Evolutionary conservation across 441 rosid genomes (phyloP), one percentile per base, ranked within the genome.

Genomic region (Manihot esculenta): DNA sequence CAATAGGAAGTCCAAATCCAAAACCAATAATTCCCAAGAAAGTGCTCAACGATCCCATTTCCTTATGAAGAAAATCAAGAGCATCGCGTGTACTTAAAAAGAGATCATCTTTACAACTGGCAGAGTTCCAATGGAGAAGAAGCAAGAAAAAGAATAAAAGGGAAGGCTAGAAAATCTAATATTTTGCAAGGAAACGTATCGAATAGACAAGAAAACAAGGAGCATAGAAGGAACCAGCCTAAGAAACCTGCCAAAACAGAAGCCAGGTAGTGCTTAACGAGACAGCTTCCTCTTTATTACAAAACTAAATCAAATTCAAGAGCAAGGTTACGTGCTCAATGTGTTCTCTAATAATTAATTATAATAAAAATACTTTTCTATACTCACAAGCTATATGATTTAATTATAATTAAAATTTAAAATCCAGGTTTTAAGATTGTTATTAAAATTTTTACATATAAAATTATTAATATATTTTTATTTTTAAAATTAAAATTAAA

Each of bases 1-100:
- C 89, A 57, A 81, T 11, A n/a, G 84, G 80, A 65, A 83, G 63
- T 64, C 89, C 91, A 53, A 84, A 71, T 26, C 77, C 84, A 78
- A 84, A 87, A 62, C 92, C 89, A 68, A 83, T 23, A 64, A 83
- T 26, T 12, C 87, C 91, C 71, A 87, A 62, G n/a, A 84, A 26
- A 78, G 84, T 70, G 44, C 80, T 71, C 45, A 87, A 56, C 38
- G 84, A 76, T 14, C 89, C 91, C 91, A 87, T 85, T 45, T 74
- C 9, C 49, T 11, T 61, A 5, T 10, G 20, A 55, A 15, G 64
- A 76, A 60, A 58, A 26, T 33, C 68, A 74, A 57, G 18, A 76
- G 42, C 53, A 44, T 38, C n/a, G 17, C 45, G 48, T 57, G 41
- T 17, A 17, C 14, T 10, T 45, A 21, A 18, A 76, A n/a, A 27